Conservation (phyloP, 805 yeast species). For the Schizosaccharomyces octosporus region DNA sequence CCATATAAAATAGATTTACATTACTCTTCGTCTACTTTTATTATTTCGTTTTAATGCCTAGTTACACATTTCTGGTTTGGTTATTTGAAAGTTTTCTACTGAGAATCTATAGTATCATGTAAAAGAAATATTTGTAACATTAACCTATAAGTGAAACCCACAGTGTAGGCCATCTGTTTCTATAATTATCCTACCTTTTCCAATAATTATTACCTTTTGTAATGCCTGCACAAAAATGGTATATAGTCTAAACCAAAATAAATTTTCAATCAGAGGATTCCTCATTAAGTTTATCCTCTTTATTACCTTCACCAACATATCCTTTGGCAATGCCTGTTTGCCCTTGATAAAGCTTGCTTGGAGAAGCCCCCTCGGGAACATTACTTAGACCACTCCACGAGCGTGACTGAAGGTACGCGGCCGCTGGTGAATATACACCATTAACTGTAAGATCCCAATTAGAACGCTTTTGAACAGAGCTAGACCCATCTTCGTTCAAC, state of each 20-base stretch:
- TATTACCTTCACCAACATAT: neutral
- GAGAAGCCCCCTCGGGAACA: neutral
- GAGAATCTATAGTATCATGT: too few species aligned
- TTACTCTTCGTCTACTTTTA: neutral
- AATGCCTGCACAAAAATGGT: too few species aligned
- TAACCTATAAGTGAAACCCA: too few species aligned
- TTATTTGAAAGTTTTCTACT: too few species aligned
- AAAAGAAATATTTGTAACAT: too few species aligned
- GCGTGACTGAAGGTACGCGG: neutral
- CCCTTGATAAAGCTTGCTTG: neutral
- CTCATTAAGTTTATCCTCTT: neutral
- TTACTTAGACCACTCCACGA: neutral
- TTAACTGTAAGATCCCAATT: neutral
- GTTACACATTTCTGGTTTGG: too few species aligned
- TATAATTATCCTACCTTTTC: too few species aligned
- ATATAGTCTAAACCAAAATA: too few species aligned
- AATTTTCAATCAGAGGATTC: too few species aligned
- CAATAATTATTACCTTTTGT: too few species aligned
- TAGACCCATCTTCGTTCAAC: neutral
- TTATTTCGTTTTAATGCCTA: too few species aligned
- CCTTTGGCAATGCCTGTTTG: neutral
- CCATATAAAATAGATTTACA: neutral
- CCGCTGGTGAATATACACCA: constrained; percentile 1
- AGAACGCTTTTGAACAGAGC: neutral
- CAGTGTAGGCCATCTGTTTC: too few species aligned